Conservation (phyloP, 1,139 yeast genomes). For the Zygoascus hellenicus region DNA sequence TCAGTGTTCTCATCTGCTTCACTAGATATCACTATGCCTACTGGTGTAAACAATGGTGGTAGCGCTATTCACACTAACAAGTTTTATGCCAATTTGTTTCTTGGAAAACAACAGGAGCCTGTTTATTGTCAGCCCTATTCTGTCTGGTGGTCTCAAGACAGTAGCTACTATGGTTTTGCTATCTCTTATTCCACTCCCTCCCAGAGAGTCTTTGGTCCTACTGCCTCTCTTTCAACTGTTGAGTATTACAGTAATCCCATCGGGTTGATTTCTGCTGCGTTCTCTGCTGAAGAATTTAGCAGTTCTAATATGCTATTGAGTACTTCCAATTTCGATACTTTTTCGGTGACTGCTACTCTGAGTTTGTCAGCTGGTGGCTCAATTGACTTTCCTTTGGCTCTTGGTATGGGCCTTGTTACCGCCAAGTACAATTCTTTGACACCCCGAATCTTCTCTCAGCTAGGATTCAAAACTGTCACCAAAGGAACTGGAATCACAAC, state of each 20-base stretch:
- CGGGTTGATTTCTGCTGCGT: constrained; percentile 46
- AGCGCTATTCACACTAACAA: constrained; percentile 55
- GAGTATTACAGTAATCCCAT: constrained; percentile 53
- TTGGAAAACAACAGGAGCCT: constrained; percentile 42
- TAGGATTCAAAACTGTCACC: constrained; percentile 46
- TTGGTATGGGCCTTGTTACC: constrained; percentile 78
- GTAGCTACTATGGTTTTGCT: constrained; percentile 49
- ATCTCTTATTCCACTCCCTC: constrained; percentile 50
- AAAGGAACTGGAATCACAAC: constrained; percentile 34
- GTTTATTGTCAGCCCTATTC: constrained; percentile 59
- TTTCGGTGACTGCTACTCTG: constrained; percentile 52
- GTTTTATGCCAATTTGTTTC: constrained; percentile 58
- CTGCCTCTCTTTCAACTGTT: constrained; percentile 32
- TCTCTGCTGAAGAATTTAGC: constrained; percentile 50
- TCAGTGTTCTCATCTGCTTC: constrained; percentile 44
- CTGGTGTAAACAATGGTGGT: constrained; percentile 42
- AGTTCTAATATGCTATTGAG: constrained; percentile 37
- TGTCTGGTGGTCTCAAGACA: constrained; percentile 42
- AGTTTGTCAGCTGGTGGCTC: constrained; percentile 33
- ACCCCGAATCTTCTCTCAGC: constrained; percentile 48
- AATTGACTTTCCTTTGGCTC: constrained; percentile 42
- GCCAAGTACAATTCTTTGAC: constrained; percentile 57
- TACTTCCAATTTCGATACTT: constrained; percentile 46
- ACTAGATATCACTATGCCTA: constrained; percentile 45
- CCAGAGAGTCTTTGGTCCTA: constrained; percentile 41